phyloP scores from a whole-genome alignment of 2,329 filamentous ascomycete genomes.

The Aspergillus chevalieri region DNA sequence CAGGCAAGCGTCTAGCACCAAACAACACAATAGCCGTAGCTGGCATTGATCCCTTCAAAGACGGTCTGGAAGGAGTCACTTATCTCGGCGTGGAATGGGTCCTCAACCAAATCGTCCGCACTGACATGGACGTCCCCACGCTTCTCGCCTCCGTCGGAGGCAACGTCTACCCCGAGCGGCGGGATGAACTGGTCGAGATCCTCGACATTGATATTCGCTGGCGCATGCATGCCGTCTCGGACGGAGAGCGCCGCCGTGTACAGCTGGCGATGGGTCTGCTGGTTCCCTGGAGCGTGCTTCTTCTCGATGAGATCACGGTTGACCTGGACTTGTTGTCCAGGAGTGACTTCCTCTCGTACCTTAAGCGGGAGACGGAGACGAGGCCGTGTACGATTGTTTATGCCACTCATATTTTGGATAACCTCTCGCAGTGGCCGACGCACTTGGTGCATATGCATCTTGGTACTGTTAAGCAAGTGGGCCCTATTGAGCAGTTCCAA shows the following conservation, averaged over 20 bases:
- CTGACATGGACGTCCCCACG: constrained; percentile 85
- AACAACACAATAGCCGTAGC: constrained; percentile 66
- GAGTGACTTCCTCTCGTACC: constrained; percentile 75
- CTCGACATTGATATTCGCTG: constrained; percentile 87
- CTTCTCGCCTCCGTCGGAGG: constrained; percentile 82
- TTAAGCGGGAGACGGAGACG: constrained; percentile 78
- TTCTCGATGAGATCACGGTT: constrained; percentile 95
- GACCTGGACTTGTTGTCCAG: constrained; percentile 85
- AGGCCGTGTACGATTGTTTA: constrained; percentile 90
- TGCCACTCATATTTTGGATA: constrained; percentile 94
- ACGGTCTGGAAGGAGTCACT: constrained; percentile 84
- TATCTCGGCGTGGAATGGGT: constrained; percentile 99
- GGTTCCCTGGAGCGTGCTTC: constrained; percentile 80
- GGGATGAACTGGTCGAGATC: constrained; percentile 80
- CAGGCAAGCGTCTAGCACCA: constrained; percentile 89
- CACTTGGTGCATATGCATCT: constrained; percentile 95
- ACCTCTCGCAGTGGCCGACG: constrained; percentile 88
- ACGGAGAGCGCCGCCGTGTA: constrained; percentile 84
- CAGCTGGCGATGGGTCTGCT: constrained; percentile 95
- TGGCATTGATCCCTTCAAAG: constrained; percentile 85
- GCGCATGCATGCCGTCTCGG: constrained; percentile 93
- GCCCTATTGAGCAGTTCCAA: constrained; percentile 64
- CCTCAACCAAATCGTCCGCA: constrained; percentile 90
- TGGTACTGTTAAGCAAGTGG: constrained; percentile 82
- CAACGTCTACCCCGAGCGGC: constrained; percentile 69